Base-by-base conservation (phyloP, 2,329 filamentous ascomycete genomes). In the Aspergillus fructus region DNA sequence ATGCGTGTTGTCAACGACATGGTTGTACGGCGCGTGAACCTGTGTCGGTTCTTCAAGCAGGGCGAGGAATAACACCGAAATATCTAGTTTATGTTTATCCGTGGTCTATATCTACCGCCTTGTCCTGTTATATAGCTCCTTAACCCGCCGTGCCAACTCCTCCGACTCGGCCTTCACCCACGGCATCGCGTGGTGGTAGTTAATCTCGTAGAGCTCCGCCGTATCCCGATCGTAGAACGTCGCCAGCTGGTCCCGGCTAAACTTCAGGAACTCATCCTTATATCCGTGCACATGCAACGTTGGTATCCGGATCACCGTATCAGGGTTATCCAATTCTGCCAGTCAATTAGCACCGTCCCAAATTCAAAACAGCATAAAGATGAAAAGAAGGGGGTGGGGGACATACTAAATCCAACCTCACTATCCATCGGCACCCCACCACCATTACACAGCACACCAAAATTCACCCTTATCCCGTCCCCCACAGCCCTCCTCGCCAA, bases 111-210 rank as follows among this genome's bases (percentile, higher is more conserved):
- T 33, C 23, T 37, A 49, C 8, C 15, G 17, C 30, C 4, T 49
- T 3, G 53, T 62, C 37, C 55, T 50, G 24, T 47, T 41, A 45
- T 65, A 58, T 12, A 63, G 40, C 33, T 56, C 46, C 43, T 58
- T 57, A 33, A 66, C 60, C 33, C 40, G 21, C 2, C 56, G 46
- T 2, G 59, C 64, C 56, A 66, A 45, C 30, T 58, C 50, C 43
- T 62, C 41, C 12, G 60, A 56, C 33, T 66, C 63, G 4, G 61
- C 45, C 43, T 55, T 61, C 9, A 59, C 58, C 64, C 64, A 66
- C 17, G 64, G 64, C 64, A 66, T 66, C 6, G 64, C 64, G 58
- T 66, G 64, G 40, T 66, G 64, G 37, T 66, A 66, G 15, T 66
- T 59, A 5, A 66, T 59, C 52, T 65, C 62, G 27, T 60, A 63